Evolutionary conservation across 2,329 filamentous ascomycete species (phyloP), one percentile per base, ranked within the genome.

Genomic region (Calonectria montana): DNA sequence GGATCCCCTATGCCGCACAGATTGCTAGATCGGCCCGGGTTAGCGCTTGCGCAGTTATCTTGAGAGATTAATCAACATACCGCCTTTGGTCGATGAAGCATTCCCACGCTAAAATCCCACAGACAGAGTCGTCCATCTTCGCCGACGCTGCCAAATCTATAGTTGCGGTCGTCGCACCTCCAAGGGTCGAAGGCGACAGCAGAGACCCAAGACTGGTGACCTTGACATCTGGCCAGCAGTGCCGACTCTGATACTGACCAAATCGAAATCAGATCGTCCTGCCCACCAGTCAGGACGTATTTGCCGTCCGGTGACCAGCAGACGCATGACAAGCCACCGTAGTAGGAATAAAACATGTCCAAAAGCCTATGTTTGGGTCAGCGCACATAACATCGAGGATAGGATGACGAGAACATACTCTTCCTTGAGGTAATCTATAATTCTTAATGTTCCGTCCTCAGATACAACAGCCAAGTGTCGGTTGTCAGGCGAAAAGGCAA

Each of bases 231-330:
- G 21, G 96, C 97, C 62, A 99, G 93, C 62, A 99, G 91, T 65
- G 92, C 91, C 55, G 91, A 92, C 79, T 98, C 97, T 47, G 92
- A 89, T 43, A 98, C 88, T 18, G 93, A 97, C 97, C 97, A 99
- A 77, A 99, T 98, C 0, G 95, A 97, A 15, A 99, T 94, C 12
- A 98, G 87, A 81, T 99, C 97, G 82, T 99, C 97, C 83, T 98
- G 96, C 5, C 97, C 96, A 65, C 97, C 97, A 0, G 97, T 98
- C 21, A 99, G 88, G 64, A 99, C 92, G 82, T 98, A 99, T 81
- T 97, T 96, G 64, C 95, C 96, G 80, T 99, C 97, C 12, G 97
- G 97, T 8, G 96, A 98, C 97, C 97, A 99, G 84, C 95, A 97
- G 2, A 98, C 95, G 80, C 95, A 98, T 53, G 94, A 94, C 73